Base-by-base conservation (phyloP, 1,139 yeast species). In the Tardiomyces depauwii region DNA sequence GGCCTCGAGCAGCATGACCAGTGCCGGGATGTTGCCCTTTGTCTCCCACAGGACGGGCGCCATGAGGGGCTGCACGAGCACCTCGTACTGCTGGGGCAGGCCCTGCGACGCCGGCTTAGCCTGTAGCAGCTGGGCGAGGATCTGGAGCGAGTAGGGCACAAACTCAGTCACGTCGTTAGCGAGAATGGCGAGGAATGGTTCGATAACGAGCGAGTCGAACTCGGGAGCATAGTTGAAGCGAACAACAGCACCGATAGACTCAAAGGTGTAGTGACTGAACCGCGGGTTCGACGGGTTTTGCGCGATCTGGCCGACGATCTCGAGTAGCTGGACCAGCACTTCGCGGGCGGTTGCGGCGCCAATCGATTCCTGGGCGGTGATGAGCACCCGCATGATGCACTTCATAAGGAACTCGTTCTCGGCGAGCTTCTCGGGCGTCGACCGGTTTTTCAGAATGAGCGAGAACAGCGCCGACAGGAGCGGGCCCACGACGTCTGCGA, bases 261-360 rank as follows among this genome's bases (percentile, higher is more conserved):
- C 99, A 63, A 93, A 93, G 2, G 85, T 73, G 59, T 80, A 93
- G 64, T 93, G 98, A 7, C 89, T 78, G 61, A 91, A 93, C 55
- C 81, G 78, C 21, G 99, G 98, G 62, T 93, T 93, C 11, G 97
- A 85, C 13, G 98, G 99, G 58, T 93, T 93, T 56, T 80, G 81
- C 39, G 89, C 72, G 45, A 89, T 86, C 19, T 80, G 77, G 33
- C 72, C 73, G 43, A 89, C 71, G 45, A 93, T 84, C 44, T 74
- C 71, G 45, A 88, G 66, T 42, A 91, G 69, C 60, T 89, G 91
- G 30, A 74, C 72, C 42, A 84, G 67, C 23, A 74, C 51, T 25
- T 53, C 54, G 16, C 55, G 41, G 10, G 55, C 49, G 16, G 56
- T 39, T 1, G 49, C 59, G 2, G 63, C 62, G 41, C 59, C 62